These are phyloP conservation scores for Tilletia caries DNA, from an alignment of 1,284 basidiomycete species.

Conservation along the genomic window DNA sequence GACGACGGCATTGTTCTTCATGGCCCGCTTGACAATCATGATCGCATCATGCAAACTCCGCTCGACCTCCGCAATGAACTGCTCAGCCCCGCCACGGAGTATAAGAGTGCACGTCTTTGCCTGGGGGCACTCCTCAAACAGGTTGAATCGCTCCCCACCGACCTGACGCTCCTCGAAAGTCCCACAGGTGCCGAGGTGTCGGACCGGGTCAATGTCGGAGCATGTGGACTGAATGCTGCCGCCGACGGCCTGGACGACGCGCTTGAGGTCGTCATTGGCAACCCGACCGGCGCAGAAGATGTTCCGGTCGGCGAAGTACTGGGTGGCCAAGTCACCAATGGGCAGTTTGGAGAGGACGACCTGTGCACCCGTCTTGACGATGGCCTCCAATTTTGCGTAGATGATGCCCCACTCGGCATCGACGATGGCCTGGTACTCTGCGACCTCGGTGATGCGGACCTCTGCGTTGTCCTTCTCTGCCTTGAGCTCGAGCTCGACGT, in stretches of 20 bases:
- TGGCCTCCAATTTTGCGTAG: conserved; percentile 92
- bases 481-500: conserved; percentile 98
- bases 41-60: conserved; percentile 96
- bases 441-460: conserved; percentile 88
- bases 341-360: conserved; percentile 97
- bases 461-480: conserved; percentile 99
- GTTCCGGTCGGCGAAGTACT: conserved; percentile 98
- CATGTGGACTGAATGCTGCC: conserved; percentile 93
- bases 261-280: conserved; percentile 79
- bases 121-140: conserved; percentile 88
- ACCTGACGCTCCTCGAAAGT: conserved; percentile 92
- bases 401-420: conserved; percentile 99
- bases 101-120: conserved; percentile 98
- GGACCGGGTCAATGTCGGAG: conserved; percentile 75
- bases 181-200: conserved; percentile 89
- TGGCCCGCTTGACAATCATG: conserved; percentile 97
- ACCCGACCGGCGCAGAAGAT: conserved; percentile 99
- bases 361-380: conserved; percentile 93
- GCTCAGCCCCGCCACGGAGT: conserved; percentile 92
- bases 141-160: conserved; percentile 93
- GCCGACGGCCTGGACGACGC: conserved; percentile 93
- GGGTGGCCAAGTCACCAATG: conserved; percentile 96
- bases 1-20: conserved; percentile 91
- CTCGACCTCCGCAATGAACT: conserved; percentile 98
- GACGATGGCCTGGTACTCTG: conserved; percentile 89